These are phyloP conservation scores for Eudorina sp. DNA, from an alignment of 139 green algal species.

Conservation along the genomic window DNA sequence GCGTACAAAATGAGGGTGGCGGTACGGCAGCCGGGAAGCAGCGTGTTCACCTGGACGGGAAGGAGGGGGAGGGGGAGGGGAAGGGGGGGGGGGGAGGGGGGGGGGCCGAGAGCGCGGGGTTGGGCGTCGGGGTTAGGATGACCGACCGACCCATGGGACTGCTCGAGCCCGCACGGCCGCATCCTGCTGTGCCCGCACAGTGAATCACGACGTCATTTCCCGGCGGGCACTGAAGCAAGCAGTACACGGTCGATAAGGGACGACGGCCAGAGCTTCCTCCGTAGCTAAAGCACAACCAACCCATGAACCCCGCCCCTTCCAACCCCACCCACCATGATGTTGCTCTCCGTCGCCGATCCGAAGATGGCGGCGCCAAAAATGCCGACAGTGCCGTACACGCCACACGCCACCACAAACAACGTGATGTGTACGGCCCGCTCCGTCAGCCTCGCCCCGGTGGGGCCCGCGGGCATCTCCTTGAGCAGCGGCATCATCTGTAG, in stretches of 20 bases:
- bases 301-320: neutral
- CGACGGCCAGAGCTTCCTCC: too few relatives aligned
- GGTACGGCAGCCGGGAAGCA: conserved; percentile 44
- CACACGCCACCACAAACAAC: conserved; percentile 59
- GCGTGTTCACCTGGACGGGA: conserved; percentile 68
- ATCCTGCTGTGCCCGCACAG: too few relatives aligned
- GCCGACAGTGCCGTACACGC: conserved; percentile 62
- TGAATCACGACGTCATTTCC: too few relatives aligned
- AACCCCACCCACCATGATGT: conserved; percentile 61
- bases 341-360: conserved; percentile 64
- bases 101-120: neutral
- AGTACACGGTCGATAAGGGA: too few relatives aligned
- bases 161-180: too few relatives aligned
- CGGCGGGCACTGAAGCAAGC: too few relatives aligned
- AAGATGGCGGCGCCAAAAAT: conserved; percentile 70
- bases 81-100: neutral
- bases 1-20: conserved; percentile 65
- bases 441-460: conserved; percentile 44
- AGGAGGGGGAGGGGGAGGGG: neutral
- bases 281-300: too few relatives aligned
- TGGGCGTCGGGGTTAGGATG: neutral
- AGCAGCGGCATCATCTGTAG: conserved; percentile 70
- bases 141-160: too few relatives aligned
- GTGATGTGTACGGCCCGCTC: conserved; percentile 64
- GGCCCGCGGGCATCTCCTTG: conserved; percentile 66